Conservation (phyloP, 768 basidiomycete species). For the Austroboletus eburneus region DNA sequence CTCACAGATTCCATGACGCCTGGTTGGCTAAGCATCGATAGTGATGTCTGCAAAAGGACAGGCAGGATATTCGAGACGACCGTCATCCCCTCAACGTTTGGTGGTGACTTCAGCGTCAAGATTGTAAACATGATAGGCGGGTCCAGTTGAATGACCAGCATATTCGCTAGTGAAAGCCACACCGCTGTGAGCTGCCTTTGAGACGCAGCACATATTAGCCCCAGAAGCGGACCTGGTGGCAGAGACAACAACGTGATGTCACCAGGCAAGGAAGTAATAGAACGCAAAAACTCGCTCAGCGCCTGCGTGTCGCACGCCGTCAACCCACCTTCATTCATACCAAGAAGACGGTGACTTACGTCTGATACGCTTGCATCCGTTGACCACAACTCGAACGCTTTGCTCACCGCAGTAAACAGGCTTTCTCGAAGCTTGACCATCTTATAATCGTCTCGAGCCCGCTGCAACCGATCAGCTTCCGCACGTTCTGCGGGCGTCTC, state of each 20-base stretch:
- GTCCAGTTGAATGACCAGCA: conserved; percentile 78
- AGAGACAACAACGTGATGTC: conserved; percentile 79
- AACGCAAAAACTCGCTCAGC: conserved; percentile 78
- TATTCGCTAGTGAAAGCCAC: conserved; percentile 81
- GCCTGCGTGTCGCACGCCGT: conserved; percentile 41
- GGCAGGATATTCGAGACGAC: conserved; percentile 55
- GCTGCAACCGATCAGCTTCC: conserved; percentile 52
- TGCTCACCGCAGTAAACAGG: conserved; percentile 56
- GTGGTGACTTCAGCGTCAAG: conserved; percentile 46
- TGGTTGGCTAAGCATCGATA: conserved; percentile 49
- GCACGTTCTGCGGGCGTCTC: conserved; percentile 48
- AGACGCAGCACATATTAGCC: conserved; percentile 68
- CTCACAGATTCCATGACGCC: conserved; percentile 71
- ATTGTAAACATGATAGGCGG: conserved; percentile 49
- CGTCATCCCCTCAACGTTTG: conserved; percentile 50
- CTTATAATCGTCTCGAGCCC: conserved; percentile 59
- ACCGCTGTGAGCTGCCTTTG: conserved; percentile 71
- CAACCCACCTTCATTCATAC: background rate
- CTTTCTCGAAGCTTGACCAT: conserved; percentile 62
- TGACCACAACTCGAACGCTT: conserved; percentile 71
- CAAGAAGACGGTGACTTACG: conserved; percentile 43
- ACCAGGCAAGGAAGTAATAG: conserved; percentile 75
- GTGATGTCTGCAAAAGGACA: conserved; percentile 53
- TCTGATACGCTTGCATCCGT: conserved; percentile 71
- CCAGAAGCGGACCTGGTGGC: conserved; percentile 76